Evolutionary conservation across 2,329 filamentous ascomycete species (phyloP).

Genomic region (Aspergillus quadricinctus): DNA sequence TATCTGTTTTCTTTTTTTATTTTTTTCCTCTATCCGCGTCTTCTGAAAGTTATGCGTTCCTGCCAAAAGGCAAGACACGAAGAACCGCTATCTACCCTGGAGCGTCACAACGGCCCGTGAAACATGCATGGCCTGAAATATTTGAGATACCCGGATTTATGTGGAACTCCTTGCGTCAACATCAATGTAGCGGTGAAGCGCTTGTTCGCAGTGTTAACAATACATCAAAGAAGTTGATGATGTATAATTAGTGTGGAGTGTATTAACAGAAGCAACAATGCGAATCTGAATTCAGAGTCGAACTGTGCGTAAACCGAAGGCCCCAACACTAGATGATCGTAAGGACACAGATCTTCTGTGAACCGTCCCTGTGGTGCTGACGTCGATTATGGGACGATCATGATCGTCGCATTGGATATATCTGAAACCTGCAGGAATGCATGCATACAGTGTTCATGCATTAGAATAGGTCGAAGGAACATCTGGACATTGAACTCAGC

Average conservation of each 20-base stretch:
- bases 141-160: background rate
- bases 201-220: background rate
- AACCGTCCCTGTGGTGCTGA: background rate
- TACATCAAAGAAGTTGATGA: background rate
- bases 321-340: background rate
- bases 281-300: background rate
- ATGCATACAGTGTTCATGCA: background rate
- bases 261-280: background rate
- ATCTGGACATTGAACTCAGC: background rate
- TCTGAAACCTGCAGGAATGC: background rate
- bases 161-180: background rate
- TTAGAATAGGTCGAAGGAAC: background rate
- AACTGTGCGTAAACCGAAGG: background rate
- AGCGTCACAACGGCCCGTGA: background rate
- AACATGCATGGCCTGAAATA: background rate
- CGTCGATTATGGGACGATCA: background rate
- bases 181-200: background rate
- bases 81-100: background rate
- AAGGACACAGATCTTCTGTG: background rate
- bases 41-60: background rate
- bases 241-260: background rate
- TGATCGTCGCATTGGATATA: background rate
- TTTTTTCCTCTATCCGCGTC: background rate
- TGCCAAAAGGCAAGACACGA: background rate
- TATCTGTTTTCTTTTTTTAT: background rate